phyloP scores from a whole-genome alignment of 2,329 filamentous ascomycete species.

The Ophiostoma fasciatum region DNA sequence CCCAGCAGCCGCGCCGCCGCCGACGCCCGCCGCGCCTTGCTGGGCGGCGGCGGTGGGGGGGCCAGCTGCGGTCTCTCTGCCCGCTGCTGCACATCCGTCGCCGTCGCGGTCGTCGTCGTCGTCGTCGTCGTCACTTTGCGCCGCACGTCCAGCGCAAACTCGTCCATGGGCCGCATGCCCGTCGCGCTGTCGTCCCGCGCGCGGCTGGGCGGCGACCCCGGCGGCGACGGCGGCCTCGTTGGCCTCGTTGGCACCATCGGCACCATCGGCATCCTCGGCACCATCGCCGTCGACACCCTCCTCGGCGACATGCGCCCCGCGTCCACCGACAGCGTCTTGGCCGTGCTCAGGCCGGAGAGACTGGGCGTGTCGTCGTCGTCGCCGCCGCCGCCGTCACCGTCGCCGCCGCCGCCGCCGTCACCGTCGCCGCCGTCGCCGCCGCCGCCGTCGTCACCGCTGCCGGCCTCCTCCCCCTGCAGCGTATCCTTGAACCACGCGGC shows the following conservation, averaged over 20 bases:
- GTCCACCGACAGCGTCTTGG: background rate
- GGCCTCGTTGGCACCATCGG: background rate
- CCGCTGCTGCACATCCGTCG: too few relatives aligned
- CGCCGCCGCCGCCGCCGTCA: slow-evolving; percentile 13
- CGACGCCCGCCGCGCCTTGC: too few relatives aligned
- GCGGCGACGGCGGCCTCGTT: too few relatives aligned
- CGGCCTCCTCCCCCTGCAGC: too few relatives aligned
- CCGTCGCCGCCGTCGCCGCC: background rate
- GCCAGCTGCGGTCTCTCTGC: too few relatives aligned
- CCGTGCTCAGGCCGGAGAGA: background rate
- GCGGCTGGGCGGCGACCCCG: too few relatives aligned
- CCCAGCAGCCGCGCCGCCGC: slow-evolving; percentile 12
- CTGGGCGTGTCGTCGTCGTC: slow-evolving; percentile 4
- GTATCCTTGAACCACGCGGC: slow-evolving; percentile 14
- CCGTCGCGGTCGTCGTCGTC: background rate
- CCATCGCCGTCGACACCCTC: slow-evolving; percentile 1
- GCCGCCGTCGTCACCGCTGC: too few relatives aligned
- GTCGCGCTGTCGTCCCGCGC: background rate
- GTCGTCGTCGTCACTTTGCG: background rate
- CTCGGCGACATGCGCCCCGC: slow-evolving; percentile 1
- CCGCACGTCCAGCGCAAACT: background rate
- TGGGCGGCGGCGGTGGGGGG: background rate
- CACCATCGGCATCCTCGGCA: background rate
- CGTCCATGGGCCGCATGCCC: background rate
- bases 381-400: background rate